Evolutionary conservation across 2,329 filamentous ascomycete species (phyloP), one percentile per base, ranked within the genome.

Genomic region (Ophiostoma novo-ulmi): DNA sequence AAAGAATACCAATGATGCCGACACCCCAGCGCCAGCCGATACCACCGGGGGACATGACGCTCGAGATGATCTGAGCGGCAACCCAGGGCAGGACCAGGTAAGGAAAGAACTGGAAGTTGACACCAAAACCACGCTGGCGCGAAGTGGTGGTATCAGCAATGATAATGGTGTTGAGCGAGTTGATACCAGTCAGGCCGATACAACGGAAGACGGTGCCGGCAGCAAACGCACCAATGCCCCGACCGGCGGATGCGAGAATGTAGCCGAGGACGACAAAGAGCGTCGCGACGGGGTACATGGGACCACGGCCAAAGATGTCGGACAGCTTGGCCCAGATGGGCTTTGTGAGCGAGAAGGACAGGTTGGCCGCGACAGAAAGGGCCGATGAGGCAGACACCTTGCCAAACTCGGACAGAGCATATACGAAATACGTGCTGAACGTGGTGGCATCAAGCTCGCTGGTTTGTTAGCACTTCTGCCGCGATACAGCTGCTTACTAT

Each of bases 91-190:
- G 88, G 73, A 85, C 78, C 5, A 87, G 78, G 74, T 86, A 87
- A 0, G 85, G 85, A 5, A 85, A 69, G 81, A 84, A 75, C 81
- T 78, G 63, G 79, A 86, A 14, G 78, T 83, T 78, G 81, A 84
- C 69, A 83, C 77, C 72, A 81, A 77, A 85, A 78, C 75, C 87
- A 83, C 75, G 84, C 78, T 72, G 88, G 74, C 79, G 85, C 77
- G 75, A 76, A 0, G 78, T 80, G 5, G 85, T 88, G 17, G 87
- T 83, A 75, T 89, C 88, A 1, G 87, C 87, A 64, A 89, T 84
- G 74, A 89, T 87, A 67, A 89, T 86, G 73, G 88, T 86, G 74
- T 87, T 86, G 63, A 88, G 79, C 52, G 89, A 84, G 70, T 87
- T 85, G 13, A 88, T 82, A 1, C 86, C 87, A 0, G 87, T 87